Evolutionary conservation across 2,329 filamentous ascomycete species (phyloP).

Genomic region (Aspergillus latus): DNA sequence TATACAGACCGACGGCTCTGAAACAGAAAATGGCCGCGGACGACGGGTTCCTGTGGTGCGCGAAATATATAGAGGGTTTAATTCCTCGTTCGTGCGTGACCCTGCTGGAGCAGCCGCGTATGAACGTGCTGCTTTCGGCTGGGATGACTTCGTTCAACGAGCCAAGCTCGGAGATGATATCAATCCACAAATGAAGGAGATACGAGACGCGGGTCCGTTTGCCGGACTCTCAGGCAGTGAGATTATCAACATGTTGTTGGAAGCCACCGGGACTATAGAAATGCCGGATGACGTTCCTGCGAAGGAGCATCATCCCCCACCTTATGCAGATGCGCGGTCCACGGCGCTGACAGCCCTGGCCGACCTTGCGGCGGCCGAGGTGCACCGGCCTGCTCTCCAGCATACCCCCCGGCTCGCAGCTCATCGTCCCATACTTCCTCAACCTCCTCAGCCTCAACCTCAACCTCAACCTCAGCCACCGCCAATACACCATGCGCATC

Average conservation of each 20-base stretch:
- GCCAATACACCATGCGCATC: slow-evolving; percentile 24
- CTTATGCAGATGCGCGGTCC: slow-evolving; percentile 19
- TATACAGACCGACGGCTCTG: slow-evolving; percentile 32
- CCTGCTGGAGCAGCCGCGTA: slow-evolving; percentile 36
- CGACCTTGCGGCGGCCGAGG: slow-evolving; percentile 35
- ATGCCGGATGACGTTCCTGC: slow-evolving; percentile 10
- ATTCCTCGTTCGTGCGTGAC: slow-evolving; percentile 36
- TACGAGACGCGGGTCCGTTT: slow-evolving; percentile 28
- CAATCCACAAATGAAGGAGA: slow-evolving; percentile 41
- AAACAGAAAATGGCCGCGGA: slow-evolving; percentile 30
- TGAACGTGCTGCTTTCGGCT: slow-evolving; percentile 35
- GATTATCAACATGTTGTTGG: slow-evolving; percentile 29
- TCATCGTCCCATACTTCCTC: slow-evolving; percentile 34
- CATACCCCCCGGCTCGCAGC: slow-evolving; percentile 44
- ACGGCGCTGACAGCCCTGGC: slow-evolving; percentile 38
- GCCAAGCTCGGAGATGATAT: slow-evolving; percentile 40
- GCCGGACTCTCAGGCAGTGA: slow-evolving; percentile 27
- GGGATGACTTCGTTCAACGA: slow-evolving; percentile 44
- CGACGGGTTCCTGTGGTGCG: slow-evolving; percentile 24
- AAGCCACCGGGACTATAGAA: slow-evolving; percentile 30
- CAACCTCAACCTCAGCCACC: slow-evolving; percentile 17
- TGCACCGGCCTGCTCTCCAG: slow-evolving; percentile 35
- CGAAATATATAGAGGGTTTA: slow-evolving; percentile 36
- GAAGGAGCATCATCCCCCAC: slow-evolving; percentile 11
- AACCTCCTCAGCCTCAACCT: slow-evolving; percentile 18